Conservation (phyloP, 1,139 yeast genomes). For the Blastobotrys serpentis region DNA sequence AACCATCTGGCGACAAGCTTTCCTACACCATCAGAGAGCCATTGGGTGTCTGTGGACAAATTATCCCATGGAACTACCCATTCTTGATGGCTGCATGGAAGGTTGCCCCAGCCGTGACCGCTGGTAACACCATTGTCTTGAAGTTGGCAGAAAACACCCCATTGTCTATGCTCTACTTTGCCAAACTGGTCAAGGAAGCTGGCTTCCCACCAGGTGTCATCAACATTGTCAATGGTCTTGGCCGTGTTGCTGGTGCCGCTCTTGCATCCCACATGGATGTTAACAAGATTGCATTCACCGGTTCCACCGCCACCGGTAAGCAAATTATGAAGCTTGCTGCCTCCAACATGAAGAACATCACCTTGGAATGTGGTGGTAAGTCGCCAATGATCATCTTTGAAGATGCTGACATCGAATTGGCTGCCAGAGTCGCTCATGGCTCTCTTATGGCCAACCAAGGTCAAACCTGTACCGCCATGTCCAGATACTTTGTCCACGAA, state of each 20-base stretch:
- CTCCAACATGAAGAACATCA: conserved; percentile 70
- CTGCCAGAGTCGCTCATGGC: conserved; percentile 55
- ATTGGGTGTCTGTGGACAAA: conserved; percentile 78
- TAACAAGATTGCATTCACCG: conserved; percentile 82
- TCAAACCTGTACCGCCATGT: conserved; percentile 85
- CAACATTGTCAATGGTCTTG: conserved; percentile 72
- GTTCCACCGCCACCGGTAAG: conserved; percentile 82
- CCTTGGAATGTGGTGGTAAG: conserved; percentile 83
- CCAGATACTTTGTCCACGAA: conserved; percentile 75
- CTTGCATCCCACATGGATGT: conserved; percentile 66
- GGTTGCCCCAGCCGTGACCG: conserved; percentile 75
- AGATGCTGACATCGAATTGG: conserved; percentile 63
- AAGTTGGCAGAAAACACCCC: conserved; percentile 82
- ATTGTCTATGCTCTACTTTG: conserved; percentile 64
- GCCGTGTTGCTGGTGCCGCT: conserved; percentile 68
- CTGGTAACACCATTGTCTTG: conserved; percentile 74
- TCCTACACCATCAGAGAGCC: conserved; percentile 65
- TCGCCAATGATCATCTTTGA: conserved; percentile 75
- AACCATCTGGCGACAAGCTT: conserved; percentile 61
- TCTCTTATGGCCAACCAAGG: conserved; percentile 79
- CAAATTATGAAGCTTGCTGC: conserved; percentile 73
- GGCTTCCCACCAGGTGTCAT: conserved; percentile 78
- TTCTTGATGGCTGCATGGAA: conserved; percentile 81
- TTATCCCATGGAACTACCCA: conserved; percentile 92
- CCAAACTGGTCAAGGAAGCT: conserved; percentile 60